A percentile compares a stretch with the other conserved stretches of the same genome.
These are phyloP conservation scores for Dacryopinax primogenitus DNA, from an alignment of 768 basidiomycete species.

Conservation along the genomic window DNA sequence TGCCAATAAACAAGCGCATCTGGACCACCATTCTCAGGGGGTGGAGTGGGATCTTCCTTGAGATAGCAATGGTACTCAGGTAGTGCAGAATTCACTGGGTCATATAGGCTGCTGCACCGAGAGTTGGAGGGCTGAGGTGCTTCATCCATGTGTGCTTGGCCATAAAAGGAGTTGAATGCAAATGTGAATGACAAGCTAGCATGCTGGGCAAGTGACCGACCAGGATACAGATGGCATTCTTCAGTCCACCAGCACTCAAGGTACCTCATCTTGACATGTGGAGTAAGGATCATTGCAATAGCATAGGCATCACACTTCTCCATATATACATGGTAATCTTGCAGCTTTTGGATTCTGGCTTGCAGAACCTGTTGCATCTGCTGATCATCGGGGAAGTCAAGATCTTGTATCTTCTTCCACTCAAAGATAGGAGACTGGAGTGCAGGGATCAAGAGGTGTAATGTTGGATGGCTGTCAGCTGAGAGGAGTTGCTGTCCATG, in stretches of 20 bases:
- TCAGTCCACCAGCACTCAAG: not conserved
- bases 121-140: not conserved
- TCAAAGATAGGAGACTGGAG: not conserved
- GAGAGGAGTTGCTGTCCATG: not conserved
- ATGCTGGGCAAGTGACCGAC: not conserved
- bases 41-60: not conserved
- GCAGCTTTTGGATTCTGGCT: not conserved
- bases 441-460: not conserved
- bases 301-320: not conserved
- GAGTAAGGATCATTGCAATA: not conserved
- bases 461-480: not conserved
- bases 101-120: not conserved
- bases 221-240: not conserved
- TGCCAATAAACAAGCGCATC: not conserved
- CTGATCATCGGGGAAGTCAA: not conserved
- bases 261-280: not conserved
- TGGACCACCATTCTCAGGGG: not conserved
- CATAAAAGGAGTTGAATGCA: not conserved
- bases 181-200: not conserved
- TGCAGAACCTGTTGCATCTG: not conserved
- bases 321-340: not conserved
- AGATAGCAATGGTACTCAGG: not conserved
- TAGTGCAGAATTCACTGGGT: not conserved
- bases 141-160: not conserved
- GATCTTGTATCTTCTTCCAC: not conserved